Conservation (phyloP, 2,329 filamentous ascomycete species). For the Trichoderma gracile region DNA sequence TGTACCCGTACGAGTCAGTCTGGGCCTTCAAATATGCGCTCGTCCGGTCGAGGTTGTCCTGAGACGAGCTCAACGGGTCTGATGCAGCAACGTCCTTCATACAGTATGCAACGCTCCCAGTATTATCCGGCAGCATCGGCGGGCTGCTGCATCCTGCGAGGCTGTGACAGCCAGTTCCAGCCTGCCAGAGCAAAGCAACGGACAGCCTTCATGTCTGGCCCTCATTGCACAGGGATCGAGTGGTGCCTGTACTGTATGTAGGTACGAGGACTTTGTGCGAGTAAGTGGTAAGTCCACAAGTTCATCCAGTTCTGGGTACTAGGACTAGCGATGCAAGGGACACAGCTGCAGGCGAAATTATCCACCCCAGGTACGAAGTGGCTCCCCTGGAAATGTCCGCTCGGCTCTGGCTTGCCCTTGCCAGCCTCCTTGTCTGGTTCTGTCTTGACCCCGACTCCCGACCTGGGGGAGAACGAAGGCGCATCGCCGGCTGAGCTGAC, state of each 20-base stretch:
- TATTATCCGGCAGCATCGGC: background rate
- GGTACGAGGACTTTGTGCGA: background rate
- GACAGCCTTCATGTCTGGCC: background rate
- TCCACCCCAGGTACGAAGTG: slow-evolving; percentile 15
- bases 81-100: background rate
- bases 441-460: background rate
- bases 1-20: background rate
- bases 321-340: background rate
- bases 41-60: background rate
- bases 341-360: slow-evolving; percentile 22
- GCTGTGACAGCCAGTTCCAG: background rate
- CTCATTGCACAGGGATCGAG: background rate
- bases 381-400: slow-evolving; percentile 7
- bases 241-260: no score
- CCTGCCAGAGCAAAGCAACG: background rate
- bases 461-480: background rate
- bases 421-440: slow-evolving; percentile 3
- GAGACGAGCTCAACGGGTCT: background rate
- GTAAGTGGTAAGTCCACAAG: no score
- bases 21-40: background rate
- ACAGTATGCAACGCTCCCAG: background rate
- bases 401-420: slow-evolving; percentile 1
- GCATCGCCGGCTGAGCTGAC: background rate
- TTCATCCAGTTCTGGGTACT: no score
- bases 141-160: slow-evolving; percentile 6